Percentiles rank a stretch among this genome's conserved stretches.
These are phyloP conservation scores for Trichoderma koningii DNA, from an alignment of 2,329 filamentous ascomycete species.

Conservation along the genomic window DNA sequence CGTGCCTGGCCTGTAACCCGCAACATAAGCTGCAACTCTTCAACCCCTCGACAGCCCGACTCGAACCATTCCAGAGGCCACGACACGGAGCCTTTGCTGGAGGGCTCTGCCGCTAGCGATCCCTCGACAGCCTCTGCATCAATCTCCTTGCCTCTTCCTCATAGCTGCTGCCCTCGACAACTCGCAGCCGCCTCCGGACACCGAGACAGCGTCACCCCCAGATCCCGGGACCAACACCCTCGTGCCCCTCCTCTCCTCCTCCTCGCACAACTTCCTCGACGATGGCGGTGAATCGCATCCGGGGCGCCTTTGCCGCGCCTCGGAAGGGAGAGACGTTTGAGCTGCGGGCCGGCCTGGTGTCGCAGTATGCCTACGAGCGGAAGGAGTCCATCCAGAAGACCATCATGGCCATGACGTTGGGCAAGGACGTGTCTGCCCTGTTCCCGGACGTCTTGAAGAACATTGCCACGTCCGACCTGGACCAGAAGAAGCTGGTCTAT, in stretches of 20 bases:
- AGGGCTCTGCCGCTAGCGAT: constrained; percentile 13
- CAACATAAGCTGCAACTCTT: constrained; percentile 24
- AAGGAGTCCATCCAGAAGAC: constrained; percentile 99
- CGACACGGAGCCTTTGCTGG: constrained; percentile 13
- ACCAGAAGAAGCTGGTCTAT: constrained; percentile 99
- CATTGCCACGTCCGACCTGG: constrained; percentile 89
- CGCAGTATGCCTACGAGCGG: constrained; percentile 98
- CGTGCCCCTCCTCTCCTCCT: constrained; percentile 36
- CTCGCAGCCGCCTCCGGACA: not conserved
- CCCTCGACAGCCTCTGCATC: not conserved
- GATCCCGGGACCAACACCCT: constrained; percentile 22
- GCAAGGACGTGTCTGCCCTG: constrained; percentile 95
- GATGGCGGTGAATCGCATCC: constrained; percentile 96
- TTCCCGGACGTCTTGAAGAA: constrained; percentile 99
- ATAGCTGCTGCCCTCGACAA: not conserved
- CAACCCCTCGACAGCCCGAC: constrained; percentile 17
- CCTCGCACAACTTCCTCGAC: constrained; percentile 33
- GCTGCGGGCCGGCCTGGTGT: constrained; percentile 90
- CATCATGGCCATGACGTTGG: constrained; percentile 99
- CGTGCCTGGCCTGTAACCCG: not conserved
- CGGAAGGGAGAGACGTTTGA: constrained; percentile 98
- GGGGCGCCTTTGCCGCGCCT: constrained; percentile 88
- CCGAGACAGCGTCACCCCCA: not conserved
- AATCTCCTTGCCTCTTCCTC: not conserved
- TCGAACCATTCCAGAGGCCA: constrained; percentile 7